Base-by-base conservation (phyloP, 768 basidiomycete genomes). In the Naganishia onofrii region DNA sequence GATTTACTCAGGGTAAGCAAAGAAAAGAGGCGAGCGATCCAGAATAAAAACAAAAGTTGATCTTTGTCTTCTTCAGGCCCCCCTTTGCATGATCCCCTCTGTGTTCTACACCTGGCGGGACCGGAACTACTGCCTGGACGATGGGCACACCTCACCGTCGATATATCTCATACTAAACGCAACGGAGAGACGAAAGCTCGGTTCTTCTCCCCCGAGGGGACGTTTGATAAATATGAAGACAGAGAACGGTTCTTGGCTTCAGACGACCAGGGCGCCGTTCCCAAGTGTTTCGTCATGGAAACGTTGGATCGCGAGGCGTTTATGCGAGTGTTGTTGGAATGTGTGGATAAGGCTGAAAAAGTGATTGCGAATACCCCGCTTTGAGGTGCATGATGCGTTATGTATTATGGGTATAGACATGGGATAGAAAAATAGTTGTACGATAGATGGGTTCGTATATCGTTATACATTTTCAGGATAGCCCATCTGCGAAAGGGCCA, bases 41-140 rank as follows among this genome's bases (percentile, higher is more conserved):
- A 67, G 19, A 5, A 31, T 4, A 36, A 34, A 9, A 31, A n/a
- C 19, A 36, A n/a, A n/a, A 36, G 12, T 12, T 32, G 4, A 58
- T 23, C 28, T 1, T 28, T 26, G 19, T 21, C 38, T 38, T 65
- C 17, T 29, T 5, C 36, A 70, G 69, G 69, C 48, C 69, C 70
- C 26, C 70, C 70, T 13, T 63, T 70, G 4, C 70, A 70, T 54
- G 70, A 70, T 57, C 36, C 70, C 13, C 64, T 70, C 19, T 66
- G 63, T 15, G 48, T 66, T 21, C 52, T 66, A 12, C 44, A 66
- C 54, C 70, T 70, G 6, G 54, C 65, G 28, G 65, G 52, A 29
- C 70, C 70, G 23, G 48, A 66, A 3, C 44, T 58, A 28, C 19
- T 70, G 0, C 53, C 52, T 19, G 70, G 70, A 12, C 70, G 64